Evolutionary conservation across 164 flowering plant species (phyloP).

Genomic region (Vitis rupestris): DNA sequence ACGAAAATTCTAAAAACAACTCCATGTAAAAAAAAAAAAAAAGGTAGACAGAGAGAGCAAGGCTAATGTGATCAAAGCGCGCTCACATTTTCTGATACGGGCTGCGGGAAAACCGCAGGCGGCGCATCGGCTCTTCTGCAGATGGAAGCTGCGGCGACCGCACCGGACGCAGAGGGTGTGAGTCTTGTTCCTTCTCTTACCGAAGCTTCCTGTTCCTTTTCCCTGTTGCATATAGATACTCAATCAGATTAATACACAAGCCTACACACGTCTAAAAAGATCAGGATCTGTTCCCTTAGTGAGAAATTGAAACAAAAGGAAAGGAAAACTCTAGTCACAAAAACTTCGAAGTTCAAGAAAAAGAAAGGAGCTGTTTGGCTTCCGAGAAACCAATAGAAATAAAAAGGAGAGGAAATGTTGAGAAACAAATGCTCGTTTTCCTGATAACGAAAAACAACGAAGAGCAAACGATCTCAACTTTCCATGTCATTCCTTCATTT

Average conservation of each 20-base stretch:
- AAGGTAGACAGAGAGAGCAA: not conserved
- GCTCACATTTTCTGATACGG: slow-evolving; percentile 69
- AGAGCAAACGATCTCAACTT: no score
- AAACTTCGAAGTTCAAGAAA: no score
- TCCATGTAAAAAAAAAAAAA: not conserved
- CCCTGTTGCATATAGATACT: slow-evolving; percentile 36
- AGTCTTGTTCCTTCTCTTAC: slow-evolving; percentile 97
- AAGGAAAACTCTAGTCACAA: no score
- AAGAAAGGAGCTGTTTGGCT: not conserved
- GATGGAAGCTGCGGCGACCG: slow-evolving; percentile 90
- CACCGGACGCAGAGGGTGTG: slow-evolving; percentile 90
- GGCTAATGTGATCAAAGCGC: not conserved
- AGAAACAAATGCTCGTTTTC: no score
- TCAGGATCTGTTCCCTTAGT: no score
- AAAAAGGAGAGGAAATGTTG: not conserved
- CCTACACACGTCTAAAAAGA: no score
- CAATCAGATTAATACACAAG: no score
- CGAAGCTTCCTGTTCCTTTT: slow-evolving; percentile 90
- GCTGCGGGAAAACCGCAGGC: slow-evolving; percentile 84
- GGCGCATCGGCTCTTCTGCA: slow-evolving; percentile 90
- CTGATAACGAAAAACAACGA: no score
- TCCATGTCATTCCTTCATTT: no score
- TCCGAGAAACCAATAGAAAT: not conserved
- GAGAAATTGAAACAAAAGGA: no score
- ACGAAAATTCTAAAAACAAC: not conserved